Conservation (phyloP, 1,139 yeast genomes). For the Suhomyces ambrosiae region DNA sequence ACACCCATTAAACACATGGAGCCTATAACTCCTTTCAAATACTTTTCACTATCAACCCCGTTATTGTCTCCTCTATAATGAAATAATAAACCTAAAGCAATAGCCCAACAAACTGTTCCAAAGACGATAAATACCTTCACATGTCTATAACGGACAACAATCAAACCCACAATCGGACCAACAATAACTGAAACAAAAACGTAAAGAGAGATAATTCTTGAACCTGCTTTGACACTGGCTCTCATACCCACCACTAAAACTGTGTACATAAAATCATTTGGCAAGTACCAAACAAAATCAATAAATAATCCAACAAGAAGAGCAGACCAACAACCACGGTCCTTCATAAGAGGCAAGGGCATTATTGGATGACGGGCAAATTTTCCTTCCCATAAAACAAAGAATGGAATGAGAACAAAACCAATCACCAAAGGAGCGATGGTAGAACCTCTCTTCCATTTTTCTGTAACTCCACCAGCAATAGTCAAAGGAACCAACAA, state of each 20-base stretch:
- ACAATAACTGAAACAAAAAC: conserved; percentile 66
- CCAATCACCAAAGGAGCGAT: conserved; percentile 72
- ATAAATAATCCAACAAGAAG: conserved; percentile 53
- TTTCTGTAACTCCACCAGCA: conserved; percentile 57
- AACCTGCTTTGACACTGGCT: conserved; percentile 60
- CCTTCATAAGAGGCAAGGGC: conserved; percentile 58
- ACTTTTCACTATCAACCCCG: conserved; percentile 32
- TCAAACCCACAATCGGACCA: conserved; percentile 62
- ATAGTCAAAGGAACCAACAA: conserved; percentile 53
- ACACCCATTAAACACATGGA: conserved; percentile 67
- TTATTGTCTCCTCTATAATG: conserved; percentile 57
- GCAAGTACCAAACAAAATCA: conserved; percentile 66
- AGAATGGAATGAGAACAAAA: conserved; percentile 54
- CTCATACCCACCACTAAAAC: conserved; percentile 64
- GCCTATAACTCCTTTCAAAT: conserved; percentile 61
- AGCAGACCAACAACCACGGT: conserved; percentile 64
- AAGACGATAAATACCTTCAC: conserved; percentile 61
- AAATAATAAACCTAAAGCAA: conserved; percentile 59
- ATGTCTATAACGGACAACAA: conserved; percentile 53
- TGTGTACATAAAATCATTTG: conserved; percentile 66
- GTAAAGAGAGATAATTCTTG: conserved; percentile 62
- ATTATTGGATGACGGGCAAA: conserved; percentile 54
- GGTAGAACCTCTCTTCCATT: conserved; percentile 55
- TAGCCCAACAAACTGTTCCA: conserved; percentile 58
- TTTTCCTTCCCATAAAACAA: conserved; percentile 56